Base-by-base conservation (phyloP, 768 basidiomycete genomes). In the Psilocybe subaeruginosa region DNA sequence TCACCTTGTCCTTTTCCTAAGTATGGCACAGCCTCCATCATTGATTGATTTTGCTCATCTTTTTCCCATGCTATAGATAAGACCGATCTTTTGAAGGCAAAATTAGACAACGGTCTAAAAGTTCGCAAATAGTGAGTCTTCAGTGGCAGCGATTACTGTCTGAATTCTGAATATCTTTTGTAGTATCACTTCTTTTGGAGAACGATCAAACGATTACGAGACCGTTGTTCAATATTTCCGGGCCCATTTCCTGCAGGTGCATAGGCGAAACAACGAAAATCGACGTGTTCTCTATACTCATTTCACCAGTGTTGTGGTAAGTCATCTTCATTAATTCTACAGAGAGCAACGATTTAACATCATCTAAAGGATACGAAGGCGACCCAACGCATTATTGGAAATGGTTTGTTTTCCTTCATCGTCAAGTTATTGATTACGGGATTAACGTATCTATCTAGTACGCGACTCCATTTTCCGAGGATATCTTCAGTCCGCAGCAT, bases 181-280 rank as follows among this genome's bases (percentile, higher is more conserved):
- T 64, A 92, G 90, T 70, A 93, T 93, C 68, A 86, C 92, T 35
- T 93, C 92, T 5, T 93, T 88, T 64, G 90, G 89, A 29, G 87
- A 91, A 64, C 85, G 92, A 43, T 74, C 84, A n/a, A 93, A 94
- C 70, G 89, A 89, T 67, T 92, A 88, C 68, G 90, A 93, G 60
- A 85, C 88, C 4, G 90, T 92, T 19, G 86, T 92, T 46, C 86
- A 90, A 69, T 94, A 94, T 75, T 94, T 95, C 84, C 88, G 90
- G 8, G 89, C 91, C 37, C 93, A 94, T 67, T 95, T 95, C 76
- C 76, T 91, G 61, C 91, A 94, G 72, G 88, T 91, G 16, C 91
- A 93, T 71, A 78, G 87, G 66, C 83, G 84, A 64, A 93, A 91
- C 61, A 92, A 93, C 65, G 87, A 92, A 67, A 89, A 90, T 66